Conservation (phyloP, 2,329 filamentous ascomycete species). For the Seiridium cupressi region DNA sequence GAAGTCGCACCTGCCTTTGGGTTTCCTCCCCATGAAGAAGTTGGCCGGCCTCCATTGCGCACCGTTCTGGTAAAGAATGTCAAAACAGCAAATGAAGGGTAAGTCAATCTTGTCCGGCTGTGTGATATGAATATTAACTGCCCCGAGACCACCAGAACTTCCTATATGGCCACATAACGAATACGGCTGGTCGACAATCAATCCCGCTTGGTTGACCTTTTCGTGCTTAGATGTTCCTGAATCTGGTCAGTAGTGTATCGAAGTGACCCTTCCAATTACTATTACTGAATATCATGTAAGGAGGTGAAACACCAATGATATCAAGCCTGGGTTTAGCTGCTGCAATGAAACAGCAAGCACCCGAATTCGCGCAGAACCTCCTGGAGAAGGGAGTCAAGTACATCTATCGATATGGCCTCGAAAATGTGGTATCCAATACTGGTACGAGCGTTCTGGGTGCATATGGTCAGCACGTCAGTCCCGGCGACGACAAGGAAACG, state of each 20-base stretch:
- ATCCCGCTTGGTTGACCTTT: conserved; percentile 34
- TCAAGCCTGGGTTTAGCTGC: conserved; percentile 26
- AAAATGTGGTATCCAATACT: conserved; percentile 27
- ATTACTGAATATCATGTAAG: conserved; percentile 10
- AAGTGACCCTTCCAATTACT: background rate
- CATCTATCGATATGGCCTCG: conserved; percentile 24
- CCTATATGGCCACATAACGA: conserved; percentile 38
- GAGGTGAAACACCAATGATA: conserved; percentile 32
- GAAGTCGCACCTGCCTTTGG: conserved; percentile 32
- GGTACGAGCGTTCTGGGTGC: conserved; percentile 29
- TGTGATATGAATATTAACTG: too few relatives aligned
- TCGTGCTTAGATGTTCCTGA: conserved; percentile 20
- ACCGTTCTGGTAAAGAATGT: conserved; percentile 32
- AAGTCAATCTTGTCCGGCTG: background rate
- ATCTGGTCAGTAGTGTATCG: conserved; percentile 10
- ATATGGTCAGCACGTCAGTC: conserved; percentile 26
- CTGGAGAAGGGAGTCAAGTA: conserved; percentile 28
- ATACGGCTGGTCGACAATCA: conserved; percentile 35
- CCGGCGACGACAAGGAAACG: conserved; percentile 20
- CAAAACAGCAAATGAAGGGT: conserved; percentile 35
- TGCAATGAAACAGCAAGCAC: conserved; percentile 21
- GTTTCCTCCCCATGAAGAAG: conserved; percentile 30
- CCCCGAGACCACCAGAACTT: conserved; percentile 27
- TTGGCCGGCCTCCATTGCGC: conserved; percentile 29
- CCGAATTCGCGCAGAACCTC: conserved; percentile 26